A percentile compares a stretch with the other conserved stretches of the same genome.
phyloP scores from a whole-genome alignment of 2,329 filamentous ascomycete species.

The Rhynchosporium agropyri region DNA sequence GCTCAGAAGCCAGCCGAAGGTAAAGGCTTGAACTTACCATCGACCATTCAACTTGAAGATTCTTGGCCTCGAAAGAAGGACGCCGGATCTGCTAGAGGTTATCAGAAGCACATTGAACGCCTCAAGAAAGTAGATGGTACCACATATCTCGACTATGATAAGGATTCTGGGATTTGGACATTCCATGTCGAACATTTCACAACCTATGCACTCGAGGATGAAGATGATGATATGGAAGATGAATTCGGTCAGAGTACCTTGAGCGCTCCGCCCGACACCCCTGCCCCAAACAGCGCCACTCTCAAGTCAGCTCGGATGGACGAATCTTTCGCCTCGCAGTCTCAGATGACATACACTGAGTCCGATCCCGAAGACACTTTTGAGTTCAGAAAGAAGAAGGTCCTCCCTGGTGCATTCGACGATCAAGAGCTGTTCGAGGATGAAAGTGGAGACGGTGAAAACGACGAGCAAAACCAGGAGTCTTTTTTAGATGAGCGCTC shows the following conservation, averaged over 20 bases:
- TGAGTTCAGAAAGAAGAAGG: slow-evolving; percentile 43
- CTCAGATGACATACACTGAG: slow-evolving; percentile 42
- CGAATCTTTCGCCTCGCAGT: slow-evolving; percentile 44
- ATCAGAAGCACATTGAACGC: slow-evolving; percentile 80
- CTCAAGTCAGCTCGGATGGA: slow-evolving; percentile 32
- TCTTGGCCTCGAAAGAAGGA: slow-evolving; percentile 81
- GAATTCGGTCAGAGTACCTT: slow-evolving; percentile 53
- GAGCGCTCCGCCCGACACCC: slow-evolving; percentile 48
- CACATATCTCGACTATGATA: slow-evolving; percentile 78
- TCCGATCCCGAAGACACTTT: slow-evolving; percentile 44
- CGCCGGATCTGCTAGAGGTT: slow-evolving; percentile 61
- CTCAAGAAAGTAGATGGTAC: slow-evolving; percentile 80
- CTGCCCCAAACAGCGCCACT: slow-evolving; percentile 46
- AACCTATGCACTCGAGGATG: slow-evolving; percentile 81
- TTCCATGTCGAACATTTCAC: slow-evolving; percentile 97
- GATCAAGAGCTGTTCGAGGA: slow-evolving; percentile 58
- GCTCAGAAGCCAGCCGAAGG: slow-evolving; percentile 81
- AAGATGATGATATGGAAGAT: slow-evolving; percentile 66
- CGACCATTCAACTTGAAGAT: slow-evolving; percentile 84
- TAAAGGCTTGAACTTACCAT: slow-evolving; percentile 89
- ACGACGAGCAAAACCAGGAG: slow-evolving; percentile 51
- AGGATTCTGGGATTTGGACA: slow-evolving; percentile 80
- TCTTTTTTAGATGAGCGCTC: slow-evolving; percentile 95
- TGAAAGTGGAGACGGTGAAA: slow-evolving; percentile 52
- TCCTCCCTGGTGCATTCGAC: slow-evolving; percentile 81